phyloP scores from a whole-genome alignment of 805 yeast species.

The Spathaspora hagerdaliae region DNA sequence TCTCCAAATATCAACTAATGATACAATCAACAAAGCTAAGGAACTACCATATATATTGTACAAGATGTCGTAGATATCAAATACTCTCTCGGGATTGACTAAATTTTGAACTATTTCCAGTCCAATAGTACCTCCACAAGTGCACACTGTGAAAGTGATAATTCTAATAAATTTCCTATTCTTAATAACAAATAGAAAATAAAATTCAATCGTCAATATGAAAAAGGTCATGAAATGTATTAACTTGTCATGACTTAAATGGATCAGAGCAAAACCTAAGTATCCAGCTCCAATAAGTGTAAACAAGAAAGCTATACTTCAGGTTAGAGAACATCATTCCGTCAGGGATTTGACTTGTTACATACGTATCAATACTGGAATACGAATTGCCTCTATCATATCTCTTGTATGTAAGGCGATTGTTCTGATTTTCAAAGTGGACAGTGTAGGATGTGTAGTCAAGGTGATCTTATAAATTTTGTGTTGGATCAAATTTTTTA shows the following conservation, averaged over 20 bases:
- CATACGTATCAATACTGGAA: constrained; percentile 3
- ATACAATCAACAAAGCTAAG: constrained; percentile 17
- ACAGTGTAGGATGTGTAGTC: too few species aligned
- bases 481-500: too few species aligned
- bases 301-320: constrained; percentile 20
- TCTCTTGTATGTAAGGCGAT: neutral
- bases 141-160: constrained; percentile 40
- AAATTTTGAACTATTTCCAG: constrained; percentile 51
- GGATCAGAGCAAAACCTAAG: constrained; percentile 49
- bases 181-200: constrained; percentile 38
- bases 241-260: constrained; percentile 46
- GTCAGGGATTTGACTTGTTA: neutral
- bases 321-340: constrained; percentile 3
- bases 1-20: constrained; percentile 4
- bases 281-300: constrained; percentile 33
- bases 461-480: too few species aligned
- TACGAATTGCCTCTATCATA: constrained; percentile 3
- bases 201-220: constrained; percentile 46
- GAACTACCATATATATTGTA: constrained; percentile 30
- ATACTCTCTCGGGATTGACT: constrained; percentile 43
- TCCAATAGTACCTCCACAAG: constrained; percentile 42
- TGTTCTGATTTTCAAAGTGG: neutral
- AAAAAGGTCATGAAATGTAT: constrained; percentile 47
- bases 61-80: constrained; percentile 47
- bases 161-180: constrained; percentile 23